phyloP scores from a whole-genome alignment of 1,284 basidiomycete species.

The Ganoderma resinaceum region DNA sequence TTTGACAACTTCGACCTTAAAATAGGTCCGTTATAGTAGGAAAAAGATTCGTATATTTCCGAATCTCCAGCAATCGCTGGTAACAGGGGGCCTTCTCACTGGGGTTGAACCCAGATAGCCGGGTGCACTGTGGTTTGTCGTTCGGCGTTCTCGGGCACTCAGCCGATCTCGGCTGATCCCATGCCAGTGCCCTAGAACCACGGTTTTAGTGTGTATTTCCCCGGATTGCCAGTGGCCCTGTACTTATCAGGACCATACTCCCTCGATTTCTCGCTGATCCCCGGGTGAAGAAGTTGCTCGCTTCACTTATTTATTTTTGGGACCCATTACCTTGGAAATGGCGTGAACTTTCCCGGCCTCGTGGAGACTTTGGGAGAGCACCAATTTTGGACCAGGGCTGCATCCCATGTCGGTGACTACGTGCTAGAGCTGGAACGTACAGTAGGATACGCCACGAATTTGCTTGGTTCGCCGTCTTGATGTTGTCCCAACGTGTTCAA shows the following conservation, averaged over 20 bases:
- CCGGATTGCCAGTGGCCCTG: not conserved
- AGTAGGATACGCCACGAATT: too few species aligned
- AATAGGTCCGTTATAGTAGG: too few species aligned
- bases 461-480: too few species aligned
- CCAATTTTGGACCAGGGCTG: too few species aligned
- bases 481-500: too few species aligned
- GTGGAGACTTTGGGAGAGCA: constrained; percentile 2
- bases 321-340: constrained; percentile 9
- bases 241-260: not conserved
- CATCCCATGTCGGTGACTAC: not conserved
- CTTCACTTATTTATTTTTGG: not conserved
- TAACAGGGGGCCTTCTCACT: too few species aligned
- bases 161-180: too few species aligned
- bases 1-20: too few species aligned
- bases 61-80: too few species aligned
- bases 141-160: constrained; percentile 5
- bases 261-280: not conserved
- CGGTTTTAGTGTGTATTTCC: not conserved
- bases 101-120: too few species aligned
- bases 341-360: not conserved
- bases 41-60: too few species aligned
- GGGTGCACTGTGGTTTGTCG: not conserved
- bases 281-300: not conserved
- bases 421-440: too few species aligned
- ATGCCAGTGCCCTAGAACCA: not conserved